Evolutionary conservation across 2,329 filamentous ascomycete species (phyloP), one percentile per base, ranked within the genome.

Genomic region (Xylaria sp.): DNA sequence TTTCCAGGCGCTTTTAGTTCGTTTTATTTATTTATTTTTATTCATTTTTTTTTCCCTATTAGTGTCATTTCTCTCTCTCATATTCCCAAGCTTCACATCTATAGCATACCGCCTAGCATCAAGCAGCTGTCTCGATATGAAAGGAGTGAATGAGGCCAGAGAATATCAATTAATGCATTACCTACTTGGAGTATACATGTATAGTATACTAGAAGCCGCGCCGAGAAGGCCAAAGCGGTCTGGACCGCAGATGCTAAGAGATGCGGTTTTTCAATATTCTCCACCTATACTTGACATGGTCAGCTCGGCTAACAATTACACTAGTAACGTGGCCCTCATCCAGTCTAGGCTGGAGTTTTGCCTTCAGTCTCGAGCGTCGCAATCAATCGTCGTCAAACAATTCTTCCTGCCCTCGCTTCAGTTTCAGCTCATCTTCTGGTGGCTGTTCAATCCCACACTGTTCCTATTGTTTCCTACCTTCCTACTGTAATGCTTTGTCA

Each of bases 401-500:
- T 65, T 61, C 39, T 59, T n/a, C 33, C 44, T 38, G 39, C 63
- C 47, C 36, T 58, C 50, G 49, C 59, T 67, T 67, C 45, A 49
- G 47, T 67, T 67, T 69, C 56, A 63, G 22, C 33, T 56, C 61
- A 31, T 11, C 36, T 22, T 25, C 17, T 47, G 20, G 50, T 55
- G 42, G 45, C 39, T n/a, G 47, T 60, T 49, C 50, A 17, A 63
- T 56, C 47, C 36, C 54, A 54, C 20, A 33, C 31, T 29, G 42
- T 42, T 44, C 25, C 44, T 45, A 9, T 36, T 11, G 22, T 29
- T 17, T 11, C 25, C n/a, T 51, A 33, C 36, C 25, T 27, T 55
- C 22, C 33, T 42, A n/a, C 22, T 27, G 6, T 31, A 17, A 22
- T 22, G 38, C 25, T 36, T 25, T n/a, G 13, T 27, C n/a, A 29